phyloP scores from a whole-genome alignment of 495 filamentous ascomycete species.

The Cetradonia linearis region DNA sequence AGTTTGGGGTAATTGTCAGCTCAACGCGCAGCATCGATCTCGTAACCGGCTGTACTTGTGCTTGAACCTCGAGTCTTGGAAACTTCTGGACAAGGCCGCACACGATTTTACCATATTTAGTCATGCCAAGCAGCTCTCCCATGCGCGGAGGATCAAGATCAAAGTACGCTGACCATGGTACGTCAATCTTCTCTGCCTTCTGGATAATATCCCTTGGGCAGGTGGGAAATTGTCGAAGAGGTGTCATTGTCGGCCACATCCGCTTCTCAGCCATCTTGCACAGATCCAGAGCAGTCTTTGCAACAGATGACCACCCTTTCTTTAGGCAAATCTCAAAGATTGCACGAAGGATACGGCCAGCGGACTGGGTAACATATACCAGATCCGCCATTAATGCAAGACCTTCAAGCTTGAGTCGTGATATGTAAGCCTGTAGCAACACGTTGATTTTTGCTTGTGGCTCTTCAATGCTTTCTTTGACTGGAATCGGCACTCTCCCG shows the following conservation, averaged over 20 bases:
- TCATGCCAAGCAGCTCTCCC: constrained; percentile 86
- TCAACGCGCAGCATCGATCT: constrained; percentile 93
- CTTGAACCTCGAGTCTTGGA: constrained; percentile 81
- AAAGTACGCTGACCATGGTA: constrained; percentile 88
- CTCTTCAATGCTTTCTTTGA: constrained; percentile 96
- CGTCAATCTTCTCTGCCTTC: constrained; percentile 89
- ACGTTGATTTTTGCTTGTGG: constrained; percentile 98
- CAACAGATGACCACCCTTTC: constrained; percentile 91
- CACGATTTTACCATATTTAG: constrained; percentile 77
- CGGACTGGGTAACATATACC: constrained; percentile 97
- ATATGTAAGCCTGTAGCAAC: constrained; percentile 94
- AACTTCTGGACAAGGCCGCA: constrained; percentile 85
- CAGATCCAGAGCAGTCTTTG: constrained; percentile 83
- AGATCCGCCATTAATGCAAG: constrained; percentile 95
- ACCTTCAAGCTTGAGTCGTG: constrained; percentile 84
- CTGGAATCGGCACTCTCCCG: constrained; percentile 80
- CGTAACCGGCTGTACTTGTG: constrained; percentile 88
- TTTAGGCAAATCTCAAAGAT: constrained; percentile 94
- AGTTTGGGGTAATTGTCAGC: constrained; percentile 85
- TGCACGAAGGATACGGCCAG: constrained; percentile 87
- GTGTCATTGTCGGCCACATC: constrained; percentile 99
- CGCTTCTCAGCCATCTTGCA: constrained; percentile 99
- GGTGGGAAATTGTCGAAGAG: constrained; percentile 76
- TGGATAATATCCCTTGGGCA: constrained; percentile 77
- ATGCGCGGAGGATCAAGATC: constrained; percentile 95